phyloP scores from a whole-genome alignment of 805 yeast genomes.

The Komagataella mondaviorum region DNA sequence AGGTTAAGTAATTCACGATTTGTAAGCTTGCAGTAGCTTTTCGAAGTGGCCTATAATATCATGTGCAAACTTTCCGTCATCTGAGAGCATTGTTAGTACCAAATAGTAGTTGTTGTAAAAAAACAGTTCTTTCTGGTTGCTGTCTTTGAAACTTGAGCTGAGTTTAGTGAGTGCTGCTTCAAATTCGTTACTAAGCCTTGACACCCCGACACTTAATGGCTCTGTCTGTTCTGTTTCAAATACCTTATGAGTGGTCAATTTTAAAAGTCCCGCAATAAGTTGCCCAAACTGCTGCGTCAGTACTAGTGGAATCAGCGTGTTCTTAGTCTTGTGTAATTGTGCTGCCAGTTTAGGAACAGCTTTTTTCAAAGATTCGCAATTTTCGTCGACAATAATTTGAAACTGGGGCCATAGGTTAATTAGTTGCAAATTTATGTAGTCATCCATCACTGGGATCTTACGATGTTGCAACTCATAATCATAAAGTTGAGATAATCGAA shows the following conservation, averaged over 20 bases:
- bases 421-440: constrained; percentile 51
- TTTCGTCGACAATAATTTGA: constrained; percentile 61
- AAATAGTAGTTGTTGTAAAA: constrained; percentile 61
- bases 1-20: not conserved
- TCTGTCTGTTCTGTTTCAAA: constrained; percentile 31
- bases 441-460: constrained; percentile 57
- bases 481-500: constrained; percentile 54
- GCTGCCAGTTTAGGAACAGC: constrained; percentile 28
- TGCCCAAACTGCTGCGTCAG: constrained; percentile 74
- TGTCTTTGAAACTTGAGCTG: constrained; percentile 27
- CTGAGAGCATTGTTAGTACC: constrained; percentile 38
- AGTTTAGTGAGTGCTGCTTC: constrained; percentile 68
- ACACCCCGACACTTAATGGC: constrained; percentile 60
- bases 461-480: constrained; percentile 57
- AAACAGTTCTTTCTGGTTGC: constrained; percentile 47
- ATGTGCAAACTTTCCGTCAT: constrained; percentile 25
- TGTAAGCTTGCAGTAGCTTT: constrained; percentile 28
- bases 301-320: constrained; percentile 34
- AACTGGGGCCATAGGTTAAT: constrained; percentile 79
- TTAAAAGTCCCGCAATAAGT: constrained; percentile 56
- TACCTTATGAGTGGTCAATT: constrained; percentile 24
- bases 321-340: constrained; percentile 11
- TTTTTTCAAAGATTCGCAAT: constrained; percentile 59
- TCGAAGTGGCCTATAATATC: constrained; percentile 30
- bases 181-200: constrained; percentile 62